Evolutionary conservation across 2,329 filamentous ascomycete species (phyloP).

Genomic region (Pseudopithomyces maydicus): DNA sequence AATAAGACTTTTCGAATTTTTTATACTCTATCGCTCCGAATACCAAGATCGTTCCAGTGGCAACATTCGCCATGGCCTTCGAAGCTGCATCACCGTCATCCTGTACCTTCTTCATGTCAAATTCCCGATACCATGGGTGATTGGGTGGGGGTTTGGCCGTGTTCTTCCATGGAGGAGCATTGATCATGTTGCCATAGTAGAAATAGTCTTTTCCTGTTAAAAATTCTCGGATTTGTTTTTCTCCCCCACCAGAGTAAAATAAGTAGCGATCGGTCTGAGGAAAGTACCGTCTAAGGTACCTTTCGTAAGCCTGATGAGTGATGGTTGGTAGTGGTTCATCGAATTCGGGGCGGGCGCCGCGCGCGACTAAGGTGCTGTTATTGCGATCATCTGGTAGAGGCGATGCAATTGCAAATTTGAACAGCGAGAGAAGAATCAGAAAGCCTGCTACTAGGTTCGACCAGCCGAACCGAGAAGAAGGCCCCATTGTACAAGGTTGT

Average conservation of each 20-base stretch:
- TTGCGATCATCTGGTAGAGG: slow-evolving; percentile 7
- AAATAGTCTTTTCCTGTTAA: slow-evolving; percentile 3
- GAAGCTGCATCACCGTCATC: slow-evolving; percentile 11
- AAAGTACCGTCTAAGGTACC: slow-evolving; percentile 6
- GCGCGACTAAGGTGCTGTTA: slow-evolving; percentile 2
- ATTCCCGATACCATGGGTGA: slow-evolving; percentile 8
- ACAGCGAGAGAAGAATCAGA: slow-evolving; percentile 7
- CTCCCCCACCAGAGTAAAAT: slow-evolving; percentile 6
- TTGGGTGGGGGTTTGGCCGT: not conserved
- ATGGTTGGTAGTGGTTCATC: not conserved
- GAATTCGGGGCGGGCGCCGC: not conserved
- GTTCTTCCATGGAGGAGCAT: no score
- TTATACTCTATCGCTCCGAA: slow-evolving; percentile 10
- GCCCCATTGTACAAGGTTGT: slow-evolving; percentile 5
- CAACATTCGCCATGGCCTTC: slow-evolving; percentile 3
- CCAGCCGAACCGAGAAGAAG: slow-evolving; percentile 1
- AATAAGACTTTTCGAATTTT: not conserved
- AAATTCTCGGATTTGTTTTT: slow-evolving; percentile 1
- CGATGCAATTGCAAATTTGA: slow-evolving; percentile 7
- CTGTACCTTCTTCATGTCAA: not conserved
- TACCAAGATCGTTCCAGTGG: not conserved
- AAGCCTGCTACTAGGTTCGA: slow-evolving; percentile 6
- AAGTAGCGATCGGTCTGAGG: not conserved
- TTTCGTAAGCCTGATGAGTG: not conserved
- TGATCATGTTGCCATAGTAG: slow-evolving; percentile 1